Percentiles rank a stretch among this genome's conserved stretches.
These are phyloP conservation scores for Pythium volutum DNA, from an alignment of 352 stramenopile genomes.

Conservation along the genomic window DNA sequence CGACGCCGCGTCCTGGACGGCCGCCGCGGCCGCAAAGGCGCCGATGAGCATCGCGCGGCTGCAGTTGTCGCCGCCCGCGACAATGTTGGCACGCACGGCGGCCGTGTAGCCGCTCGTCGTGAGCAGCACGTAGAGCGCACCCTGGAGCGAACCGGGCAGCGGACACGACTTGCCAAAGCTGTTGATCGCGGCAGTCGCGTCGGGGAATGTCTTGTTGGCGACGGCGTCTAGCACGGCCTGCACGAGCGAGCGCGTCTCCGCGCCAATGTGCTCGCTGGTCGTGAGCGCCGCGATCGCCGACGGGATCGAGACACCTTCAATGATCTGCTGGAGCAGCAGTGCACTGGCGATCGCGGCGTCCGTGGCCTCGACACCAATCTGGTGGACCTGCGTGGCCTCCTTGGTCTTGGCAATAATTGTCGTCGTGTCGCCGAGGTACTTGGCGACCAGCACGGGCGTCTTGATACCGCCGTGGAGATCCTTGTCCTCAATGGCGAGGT, in stretches of 20 bases:
- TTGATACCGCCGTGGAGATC: slow-evolving; percentile 66
- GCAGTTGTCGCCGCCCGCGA: slow-evolving; percentile 68
- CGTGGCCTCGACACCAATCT: slow-evolving; percentile 45
- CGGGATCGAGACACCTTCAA: slow-evolving; percentile 31
- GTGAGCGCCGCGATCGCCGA: slow-evolving; percentile 39
- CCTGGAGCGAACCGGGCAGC: slow-evolving; percentile 53
- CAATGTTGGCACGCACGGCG: slow-evolving; percentile 51
- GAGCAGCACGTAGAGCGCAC: slow-evolving; percentile 56
- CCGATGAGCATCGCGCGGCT: slow-evolving; percentile 64
- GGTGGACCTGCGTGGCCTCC: slow-evolving; percentile 51
- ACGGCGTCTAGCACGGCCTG: slow-evolving; percentile 50
- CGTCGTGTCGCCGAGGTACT: slow-evolving; percentile 35
- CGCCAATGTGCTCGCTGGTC: slow-evolving; percentile 34
- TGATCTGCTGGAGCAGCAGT: slow-evolving; percentile 50
- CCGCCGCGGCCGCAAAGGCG: slow-evolving; percentile 40
- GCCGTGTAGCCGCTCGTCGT: slow-evolving; percentile 41
- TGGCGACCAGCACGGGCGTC: slow-evolving; percentile 47
- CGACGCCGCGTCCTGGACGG: slow-evolving; percentile 10
- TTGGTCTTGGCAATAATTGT: slow-evolving; percentile 44
- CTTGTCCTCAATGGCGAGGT: slow-evolving; percentile 48
- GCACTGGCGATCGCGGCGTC: slow-evolving; percentile 48
- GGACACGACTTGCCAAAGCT: slow-evolving; percentile 60
- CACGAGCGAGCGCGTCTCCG: slow-evolving; percentile 30
- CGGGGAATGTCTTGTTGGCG: slow-evolving; percentile 35
- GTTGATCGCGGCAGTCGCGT: slow-evolving; percentile 41